Evolutionary conservation across 2,329 filamentous ascomycete genomes (phyloP), one percentile per base, ranked within the genome.

Genomic region (Thyridium curvatum): DNA sequence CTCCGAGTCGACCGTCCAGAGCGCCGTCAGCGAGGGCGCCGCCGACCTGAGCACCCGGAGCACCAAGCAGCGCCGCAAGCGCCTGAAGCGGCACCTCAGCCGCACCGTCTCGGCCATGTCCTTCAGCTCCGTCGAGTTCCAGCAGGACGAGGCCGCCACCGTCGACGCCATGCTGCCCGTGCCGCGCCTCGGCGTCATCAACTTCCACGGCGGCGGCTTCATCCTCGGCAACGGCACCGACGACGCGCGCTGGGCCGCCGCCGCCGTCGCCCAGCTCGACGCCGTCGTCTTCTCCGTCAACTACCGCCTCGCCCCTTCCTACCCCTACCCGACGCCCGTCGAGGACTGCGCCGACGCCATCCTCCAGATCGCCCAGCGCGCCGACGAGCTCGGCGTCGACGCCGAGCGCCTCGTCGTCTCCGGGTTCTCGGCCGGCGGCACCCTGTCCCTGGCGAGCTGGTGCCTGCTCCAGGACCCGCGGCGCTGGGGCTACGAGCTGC

Each of bases 181-280:
- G 6, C 21, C 21, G 6, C 21, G 21, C 37, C 69, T 79, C 0
- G 74, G 74, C 14, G 66, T 84, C 18, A 66, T 84, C 47, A 81
- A 82, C 53, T 81, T 80, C 50, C 81, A 85, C 50, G 80, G 80
- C 18, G 81, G 81, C 16, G 81, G 81, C 5, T 84, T 82, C 59
- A 75, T 79, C 7, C 59, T 83, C 26, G 81, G 81, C 12, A 68
- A 69, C 34, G 77, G 72, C 4, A 79, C 74, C 4, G 76, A 84
- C 52, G 80, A 84, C 51, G 72, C 76, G 12, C 68, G 77, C 32
- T 83, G 79, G 66, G 75, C 72, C 6, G 65, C 70, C 4, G 38
- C 28, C 21, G 38, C 33, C 17, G n/a, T 15, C 10, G 29, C 32
- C 16, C 21, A 67, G 4, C 61, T 74, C 12, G 68, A 75, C 38